Base-by-base conservation (phyloP, 2,329 filamentous ascomycete species). In the Venturia effusa region DNA sequence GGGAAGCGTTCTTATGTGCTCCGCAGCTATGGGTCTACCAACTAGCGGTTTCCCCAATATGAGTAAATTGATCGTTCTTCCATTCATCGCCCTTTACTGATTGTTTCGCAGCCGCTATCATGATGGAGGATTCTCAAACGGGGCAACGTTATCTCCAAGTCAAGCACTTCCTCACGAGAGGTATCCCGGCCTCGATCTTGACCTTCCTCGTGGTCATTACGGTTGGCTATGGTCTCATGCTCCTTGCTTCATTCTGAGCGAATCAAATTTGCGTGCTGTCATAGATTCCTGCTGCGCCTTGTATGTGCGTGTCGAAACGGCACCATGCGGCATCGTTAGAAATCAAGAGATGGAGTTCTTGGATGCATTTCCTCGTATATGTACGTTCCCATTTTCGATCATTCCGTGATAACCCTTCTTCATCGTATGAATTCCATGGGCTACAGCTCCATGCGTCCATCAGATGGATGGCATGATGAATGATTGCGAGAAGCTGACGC, bases 1-100 rank as follows among this genome's bases (percentile, higher is more conserved):
- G 93, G 90, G 87, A 0, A 88, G 89, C 63, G 93, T 96, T 13
- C 78, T 99, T 67, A 99, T 99, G 92, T 97, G 94, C 73, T 93
- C 88, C 68, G 92, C 92, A n/a, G 94, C 91, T 1, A 99, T 99
- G 94, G 94, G 88, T 15, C 76, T 99, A 75, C 94, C 94, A 2
- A 99, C 94, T 0, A 93, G 88, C 73, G 95, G 94, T 10, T 99
- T 99, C 78, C 94, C 94, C 1, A 99, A 99, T 70, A 99, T 99
- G 94, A 99, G 92, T 96, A 84, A 82, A 92, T 89, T 57, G 34
- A 55, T 22, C 27, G 17, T 45, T n/a, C 45, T 30, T 27, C 4
- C 4, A 19, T n/a, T 24, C 17, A 27, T 65, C 51, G 51, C 34
- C 39, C 64, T 51, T 27, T 63, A 34, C 67, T 72, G 64, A 74